A percentile compares a stretch with the other conserved stretches of the same genome.
Evolutionary conservation across 176 grass and related monocot genomes (phyloP).

Genomic region (Aegilops sharonensis): DNA sequence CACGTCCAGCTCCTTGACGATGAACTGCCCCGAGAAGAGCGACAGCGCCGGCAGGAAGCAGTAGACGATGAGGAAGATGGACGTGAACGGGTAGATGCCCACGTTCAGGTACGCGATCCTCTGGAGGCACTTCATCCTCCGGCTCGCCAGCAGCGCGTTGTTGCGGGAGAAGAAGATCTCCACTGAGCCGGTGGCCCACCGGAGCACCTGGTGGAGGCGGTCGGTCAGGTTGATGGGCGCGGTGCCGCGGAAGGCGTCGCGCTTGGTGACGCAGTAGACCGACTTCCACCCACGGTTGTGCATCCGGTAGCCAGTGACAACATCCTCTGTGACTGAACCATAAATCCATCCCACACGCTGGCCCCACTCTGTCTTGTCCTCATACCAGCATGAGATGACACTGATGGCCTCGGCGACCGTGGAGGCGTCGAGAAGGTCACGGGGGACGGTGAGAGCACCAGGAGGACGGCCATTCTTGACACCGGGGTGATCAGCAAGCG

Average conservation of each 20-base stretch:
- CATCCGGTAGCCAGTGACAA: constrained; percentile 99
- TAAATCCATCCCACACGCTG: constrained; percentile 97
- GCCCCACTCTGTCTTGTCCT: constrained; percentile 99
- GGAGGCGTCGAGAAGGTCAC: constrained; percentile 87
- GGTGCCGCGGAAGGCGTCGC: constrained; percentile 87
- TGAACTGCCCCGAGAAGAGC: constrained; percentile 95
- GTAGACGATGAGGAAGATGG: constrained; percentile 95
- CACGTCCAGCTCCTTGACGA: constrained; percentile 67
- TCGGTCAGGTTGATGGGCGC: constrained; percentile 96
- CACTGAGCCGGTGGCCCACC: constrained; percentile 96
- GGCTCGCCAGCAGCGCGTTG: constrained; percentile 81
- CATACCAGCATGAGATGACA: constrained; percentile 98
- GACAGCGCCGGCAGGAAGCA: constrained; percentile 97
- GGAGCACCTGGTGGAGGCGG: constrained; percentile 93
- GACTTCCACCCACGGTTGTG: constrained; percentile 99
- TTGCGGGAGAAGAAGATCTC: constrained; percentile 99
- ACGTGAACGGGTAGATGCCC: constrained; percentile 96
- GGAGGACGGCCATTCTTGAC: constrained; percentile 87
- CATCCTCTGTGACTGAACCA: constrained; percentile 96
- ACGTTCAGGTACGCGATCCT: constrained; percentile 91
- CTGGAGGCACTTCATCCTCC: constrained; percentile 84
- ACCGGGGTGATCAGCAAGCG: constrained; percentile 93
- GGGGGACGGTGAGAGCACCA: constrained; percentile 78
- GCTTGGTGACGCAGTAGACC: constrained; percentile 97
- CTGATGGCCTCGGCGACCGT: constrained; percentile 92